Evolutionary conservation across 208 protist species (phyloP), one percentile per base, ranked within the genome.

Genomic region (Herpetomonas tarakana): DNA sequence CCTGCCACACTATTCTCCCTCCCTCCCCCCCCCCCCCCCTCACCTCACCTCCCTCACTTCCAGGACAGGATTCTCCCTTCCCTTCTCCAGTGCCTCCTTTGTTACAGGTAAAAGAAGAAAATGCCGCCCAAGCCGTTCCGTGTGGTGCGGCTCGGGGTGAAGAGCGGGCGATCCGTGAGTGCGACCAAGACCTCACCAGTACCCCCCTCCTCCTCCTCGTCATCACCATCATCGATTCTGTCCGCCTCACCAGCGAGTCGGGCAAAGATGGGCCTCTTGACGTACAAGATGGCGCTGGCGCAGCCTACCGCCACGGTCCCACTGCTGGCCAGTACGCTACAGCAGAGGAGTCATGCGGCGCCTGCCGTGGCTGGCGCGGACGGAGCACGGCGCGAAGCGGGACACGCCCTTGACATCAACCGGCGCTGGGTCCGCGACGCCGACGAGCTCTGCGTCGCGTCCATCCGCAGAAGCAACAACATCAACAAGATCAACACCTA

Each of bases 361-460:
- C 58, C 59, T 31, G 60, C 35, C 0, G 50, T 19, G 16, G 4
- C 58, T 21, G 35, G 46, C 6, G 73, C 59, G 24, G 24, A 51
- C 1, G 35, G 25, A 1, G 65, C 49, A 58, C 1, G 24, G 46
- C 12, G 28, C 6, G 35, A 14, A 6, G 35, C 35, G 35, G 35
- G 14, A 41, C 35, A 41, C 14, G 6, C 35, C 6, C 12, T 76
- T 1, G 25, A 58, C 14, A 47, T 64, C 6, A 41, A 63, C 22
- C 83, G 77, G 16, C 89, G 89, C 1, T 95, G 89, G 86, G 79
- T 93, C 29, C 74, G 89, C n/a, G 74, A 87, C n/a, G 71, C 81
- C 1, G 81, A 91, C 22, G 89, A 95, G 67, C 71, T 92, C 28
- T 95, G 89, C 67, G 78, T 95, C 38, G 78, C 79, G 11, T 71